Evolutionary conservation across 73 alveolate species (phyloP).

Genomic region (Symbiodinium pilosum): DNA sequence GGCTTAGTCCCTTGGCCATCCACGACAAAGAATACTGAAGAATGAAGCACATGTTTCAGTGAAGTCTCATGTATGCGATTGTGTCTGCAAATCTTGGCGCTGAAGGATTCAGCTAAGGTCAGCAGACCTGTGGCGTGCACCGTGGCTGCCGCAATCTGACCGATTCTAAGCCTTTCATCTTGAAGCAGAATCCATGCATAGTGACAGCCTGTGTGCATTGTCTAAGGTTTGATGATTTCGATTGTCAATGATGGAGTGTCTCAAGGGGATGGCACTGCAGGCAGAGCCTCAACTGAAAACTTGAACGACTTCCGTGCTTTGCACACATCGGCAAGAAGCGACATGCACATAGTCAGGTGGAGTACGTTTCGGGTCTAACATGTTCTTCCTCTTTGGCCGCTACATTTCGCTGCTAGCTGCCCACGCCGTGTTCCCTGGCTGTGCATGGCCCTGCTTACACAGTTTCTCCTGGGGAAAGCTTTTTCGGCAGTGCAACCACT

Average conservation of each 20-base stretch:
- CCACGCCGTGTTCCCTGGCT: slow-evolving; percentile 30
- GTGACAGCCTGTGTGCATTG: no score
- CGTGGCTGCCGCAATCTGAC: background rate
- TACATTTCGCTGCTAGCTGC: background rate
- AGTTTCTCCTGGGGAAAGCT: background rate
- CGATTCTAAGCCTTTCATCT: background rate
- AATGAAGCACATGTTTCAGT: no score
- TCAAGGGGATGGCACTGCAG: slow-evolving; percentile 52
- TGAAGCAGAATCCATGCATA: background rate
- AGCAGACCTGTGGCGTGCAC: background rate
- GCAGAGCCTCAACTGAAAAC: background rate
- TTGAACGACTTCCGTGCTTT: background rate
- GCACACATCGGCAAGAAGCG: no score
- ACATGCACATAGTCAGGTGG: background rate
- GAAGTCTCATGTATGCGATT: no score
- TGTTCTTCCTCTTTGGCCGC: slow-evolving; percentile 23
- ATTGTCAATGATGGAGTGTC: slow-evolving; percentile 79
- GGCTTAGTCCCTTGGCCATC: background rate
- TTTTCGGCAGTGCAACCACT: background rate
- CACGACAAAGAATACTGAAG: no score
- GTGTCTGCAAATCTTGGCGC: no score
- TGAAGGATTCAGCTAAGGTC: background rate
- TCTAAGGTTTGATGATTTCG: slow-evolving; percentile 48
- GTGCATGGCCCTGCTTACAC: background rate
- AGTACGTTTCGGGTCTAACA: slow-evolving; percentile 68